These are phyloP conservation scores for Nakazawaea molendinolei DNA, from an alignment of 805 yeast species.

Conservation along the genomic window DNA sequence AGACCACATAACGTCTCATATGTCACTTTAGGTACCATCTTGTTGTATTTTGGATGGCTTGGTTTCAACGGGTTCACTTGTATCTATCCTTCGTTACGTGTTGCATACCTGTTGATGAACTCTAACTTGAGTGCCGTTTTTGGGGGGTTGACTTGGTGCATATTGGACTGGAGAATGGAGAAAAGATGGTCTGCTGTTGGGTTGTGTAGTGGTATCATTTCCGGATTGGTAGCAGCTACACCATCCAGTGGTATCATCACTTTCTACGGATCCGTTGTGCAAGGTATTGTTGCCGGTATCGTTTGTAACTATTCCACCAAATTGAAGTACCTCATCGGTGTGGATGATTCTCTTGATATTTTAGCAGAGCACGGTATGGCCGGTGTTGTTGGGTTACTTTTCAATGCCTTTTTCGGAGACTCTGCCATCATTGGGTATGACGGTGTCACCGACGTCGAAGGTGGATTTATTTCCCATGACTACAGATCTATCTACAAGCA, in stretches of 20 bases:
- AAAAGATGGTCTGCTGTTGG: slow-evolving; percentile 94
- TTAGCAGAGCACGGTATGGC: slow-evolving; percentile 99
- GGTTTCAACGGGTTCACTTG: slow-evolving; percentile 93
- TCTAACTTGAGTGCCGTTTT: slow-evolving; percentile 84
- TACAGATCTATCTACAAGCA: slow-evolving; percentile 90
- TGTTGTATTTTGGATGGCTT: slow-evolving; percentile 94
- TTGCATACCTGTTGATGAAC: slow-evolving; percentile 87
- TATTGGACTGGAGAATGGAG: slow-evolving; percentile 82
- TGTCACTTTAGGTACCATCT: slow-evolving; percentile 79
- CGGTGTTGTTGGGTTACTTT: slow-evolving; percentile 84
- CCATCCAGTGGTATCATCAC: slow-evolving; percentile 92
- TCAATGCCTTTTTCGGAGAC: slow-evolving; percentile 84
- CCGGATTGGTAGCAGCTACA: slow-evolving; percentile 95
- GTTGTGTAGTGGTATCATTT: slow-evolving; percentile 89
- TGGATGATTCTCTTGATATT: slow-evolving; percentile 91
- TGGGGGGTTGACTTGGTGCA: slow-evolving; percentile 89
- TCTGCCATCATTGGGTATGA: slow-evolving; percentile 88
- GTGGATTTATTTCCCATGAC: slow-evolving; percentile 91
- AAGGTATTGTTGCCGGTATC: slow-evolving; percentile 75
- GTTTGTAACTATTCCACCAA: slow-evolving; percentile 89
- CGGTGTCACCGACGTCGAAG: slow-evolving; percentile 73
- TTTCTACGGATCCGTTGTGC: slow-evolving; percentile 80
- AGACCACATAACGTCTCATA: slow-evolving; percentile 93
- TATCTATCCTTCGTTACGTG: slow-evolving; percentile 71
- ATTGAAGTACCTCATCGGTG: slow-evolving; percentile 68